phyloP scores from a whole-genome alignment of 371 early-diverging fungal species.

The Mucor plumbeus region DNA sequence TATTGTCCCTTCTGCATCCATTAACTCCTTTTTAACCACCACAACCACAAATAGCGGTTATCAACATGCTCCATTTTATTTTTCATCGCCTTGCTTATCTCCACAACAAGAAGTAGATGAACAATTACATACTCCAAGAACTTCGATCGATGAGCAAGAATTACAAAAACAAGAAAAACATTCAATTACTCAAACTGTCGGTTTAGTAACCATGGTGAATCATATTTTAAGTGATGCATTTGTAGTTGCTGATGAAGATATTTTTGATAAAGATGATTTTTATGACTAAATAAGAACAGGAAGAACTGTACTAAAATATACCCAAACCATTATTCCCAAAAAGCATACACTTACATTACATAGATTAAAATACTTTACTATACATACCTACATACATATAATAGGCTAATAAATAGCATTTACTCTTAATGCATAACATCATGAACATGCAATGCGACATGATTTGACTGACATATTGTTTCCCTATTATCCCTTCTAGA shows the following conservation, averaged over 20 bases:
- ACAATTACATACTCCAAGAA: conserved; percentile 5
- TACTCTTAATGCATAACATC: neutral
- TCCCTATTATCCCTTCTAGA: neutral
- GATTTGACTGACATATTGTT: neutral
- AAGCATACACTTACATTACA: conserved; percentile 1
- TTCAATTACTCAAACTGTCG: neutral
- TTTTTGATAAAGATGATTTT: conserved; percentile 3
- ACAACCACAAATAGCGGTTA: neutral
- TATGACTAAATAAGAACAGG: neutral
- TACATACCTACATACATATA: neutral
- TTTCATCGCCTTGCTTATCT: neutral
- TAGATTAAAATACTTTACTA: neutral
- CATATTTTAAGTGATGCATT: conserved; percentile 24
- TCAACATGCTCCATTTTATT: neutral
- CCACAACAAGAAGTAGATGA: neutral
- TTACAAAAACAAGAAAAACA: neutral
- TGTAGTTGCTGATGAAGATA: conserved; percentile 21
- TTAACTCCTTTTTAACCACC: neutral
- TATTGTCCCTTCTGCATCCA: conserved; percentile 1
- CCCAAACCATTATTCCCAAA: neutral
- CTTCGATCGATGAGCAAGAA: conserved; percentile 8
- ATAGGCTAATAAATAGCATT: neutral
- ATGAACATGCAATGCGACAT: neutral
- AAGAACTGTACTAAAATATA: neutral
- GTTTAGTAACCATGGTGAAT: conserved; percentile 19